Base-by-base conservation (phyloP, 2,329 filamentous ascomycete genomes). In the Ascosphaera apis region DNA sequence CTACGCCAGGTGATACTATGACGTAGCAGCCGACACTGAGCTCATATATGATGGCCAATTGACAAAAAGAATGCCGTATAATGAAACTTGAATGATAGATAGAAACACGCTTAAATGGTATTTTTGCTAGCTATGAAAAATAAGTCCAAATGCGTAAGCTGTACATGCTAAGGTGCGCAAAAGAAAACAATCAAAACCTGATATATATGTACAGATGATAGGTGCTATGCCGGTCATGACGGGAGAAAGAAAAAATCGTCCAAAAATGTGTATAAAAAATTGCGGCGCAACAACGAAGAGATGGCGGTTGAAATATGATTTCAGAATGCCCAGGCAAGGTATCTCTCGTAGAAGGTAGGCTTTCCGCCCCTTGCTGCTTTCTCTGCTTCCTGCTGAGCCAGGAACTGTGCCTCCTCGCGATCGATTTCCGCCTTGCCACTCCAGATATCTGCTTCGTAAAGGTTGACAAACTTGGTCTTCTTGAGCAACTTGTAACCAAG, bases 331-430 rank as follows among this genome's bases (percentile, higher is more conserved):
- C 21, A 25, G 21, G 21, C 5, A 11, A 25, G 5, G 11, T 25
- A 25, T 11, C 21, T 25, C 21, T 25, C 11, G 11, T 25, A 25
- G 11, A 25, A 25, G 6, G 21, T 6, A 25, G 11, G 6, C 21
- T 25, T 25, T 11, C 21, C 21, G 5, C 21, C 21, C 5, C 11
- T 25, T 5, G 21, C 21, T 11, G 21, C 21, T 60, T 93, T 86
- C 53, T 91, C 77, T 31, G 74, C 73, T 35, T 91, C 62, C 35
- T 95, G 57, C 40, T 78, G 69, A 18, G 73, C 70, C 32, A 93
- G 58, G 55, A 75, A 82, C 42, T 69, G 71, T 40, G 69, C 66
- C 56, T 83, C 77, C 48, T 82, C 75, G 6, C 42, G 42, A 42
- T 49, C 47, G 19, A 49, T 34, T 12, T 43, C 45, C 8, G 43